Percentiles rank a stretch among this genome's conserved stretches.
These are phyloP conservation scores for Knufia fluminis DNA, from an alignment of 2,329 filamentous ascomycete genomes.

Conservation along the genomic window DNA sequence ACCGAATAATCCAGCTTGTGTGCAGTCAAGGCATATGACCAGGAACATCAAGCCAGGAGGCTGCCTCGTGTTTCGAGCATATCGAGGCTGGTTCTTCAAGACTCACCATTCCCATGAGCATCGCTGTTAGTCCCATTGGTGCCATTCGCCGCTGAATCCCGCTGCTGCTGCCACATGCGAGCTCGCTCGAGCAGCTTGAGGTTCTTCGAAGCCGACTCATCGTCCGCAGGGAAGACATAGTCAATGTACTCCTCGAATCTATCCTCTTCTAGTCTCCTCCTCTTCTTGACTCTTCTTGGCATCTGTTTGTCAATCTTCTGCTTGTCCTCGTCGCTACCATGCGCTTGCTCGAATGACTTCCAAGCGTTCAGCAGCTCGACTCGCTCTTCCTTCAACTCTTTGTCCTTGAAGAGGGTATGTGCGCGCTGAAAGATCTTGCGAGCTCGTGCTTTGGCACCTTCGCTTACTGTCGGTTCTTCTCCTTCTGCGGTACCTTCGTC, in stretches of 20 bases:
- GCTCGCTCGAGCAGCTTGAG: constrained; percentile 78
- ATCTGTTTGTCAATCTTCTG: constrained; percentile 84
- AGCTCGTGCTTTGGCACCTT: constrained; percentile 73
- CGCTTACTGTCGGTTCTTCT: constrained; percentile 56
- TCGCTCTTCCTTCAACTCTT: constrained; percentile 85
- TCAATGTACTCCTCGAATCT: constrained; percentile 95
- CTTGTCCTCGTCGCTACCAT: constrained; percentile 66
- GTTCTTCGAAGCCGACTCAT: constrained; percentile 73
- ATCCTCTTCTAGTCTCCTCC: constrained; percentile 79
- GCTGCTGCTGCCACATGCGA: constrained; percentile 71
- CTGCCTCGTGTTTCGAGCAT: background rate
- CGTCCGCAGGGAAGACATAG: constrained; percentile 93
- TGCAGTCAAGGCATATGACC: no score
- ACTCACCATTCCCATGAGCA: background rate
- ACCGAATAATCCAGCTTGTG: no score
- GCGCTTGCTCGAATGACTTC: constrained; percentile 81
- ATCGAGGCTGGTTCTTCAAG: background rate
- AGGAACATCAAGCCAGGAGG: no score
- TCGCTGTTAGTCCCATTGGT: constrained; percentile 1
- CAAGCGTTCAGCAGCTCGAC: constrained; percentile 84
- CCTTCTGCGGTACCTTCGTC: constrained; percentile 59
- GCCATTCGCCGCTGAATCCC: constrained; percentile 25
- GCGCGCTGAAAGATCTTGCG: constrained; percentile 77
- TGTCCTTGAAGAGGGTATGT: constrained; percentile 77
- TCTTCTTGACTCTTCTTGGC: constrained; percentile 84